A percentile compares a stretch with the other conserved stretches of the same genome.
These are phyloP conservation scores for Dentipellis fragilis DNA, from an alignment of 768 basidiomycete species.

Conservation along the genomic window DNA sequence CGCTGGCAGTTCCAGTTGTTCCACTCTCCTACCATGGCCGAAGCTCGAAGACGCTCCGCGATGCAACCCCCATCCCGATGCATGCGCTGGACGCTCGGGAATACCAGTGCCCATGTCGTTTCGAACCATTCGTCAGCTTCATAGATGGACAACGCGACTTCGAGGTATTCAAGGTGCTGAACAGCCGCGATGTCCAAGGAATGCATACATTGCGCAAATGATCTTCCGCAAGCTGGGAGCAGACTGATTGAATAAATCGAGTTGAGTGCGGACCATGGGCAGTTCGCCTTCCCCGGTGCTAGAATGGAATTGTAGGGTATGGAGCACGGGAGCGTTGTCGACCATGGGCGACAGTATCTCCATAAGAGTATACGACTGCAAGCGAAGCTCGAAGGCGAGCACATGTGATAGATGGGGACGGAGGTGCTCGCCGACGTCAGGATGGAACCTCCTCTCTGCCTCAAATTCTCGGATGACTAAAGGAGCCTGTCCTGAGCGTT, in stretches of 20 bases:
- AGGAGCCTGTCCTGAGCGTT: neutral
- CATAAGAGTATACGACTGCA: neutral
- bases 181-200: neutral
- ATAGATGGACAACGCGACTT: too few relatives aligned
- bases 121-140: too few relatives aligned
- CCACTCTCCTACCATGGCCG: constrained; percentile 27
- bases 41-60: constrained; percentile 44
- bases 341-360: neutral
- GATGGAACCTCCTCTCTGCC: neutral
- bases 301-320: neutral
- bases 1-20: too few relatives aligned
- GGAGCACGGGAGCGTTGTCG: neutral
- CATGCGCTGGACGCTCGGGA: constrained; percentile 43
- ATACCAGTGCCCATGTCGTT: constrained; percentile 51
- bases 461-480: neutral
- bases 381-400: neutral
- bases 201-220: neutral
- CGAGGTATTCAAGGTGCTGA: neutral
- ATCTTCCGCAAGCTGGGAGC: neutral
- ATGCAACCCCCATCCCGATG: constrained; percentile 48
- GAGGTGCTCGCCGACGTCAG: neutral
- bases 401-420: neutral
- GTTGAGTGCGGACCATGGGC: neutral
- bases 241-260: neutral
- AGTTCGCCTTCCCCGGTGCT: neutral